phyloP scores from a whole-genome alignment of 2,329 filamentous ascomycete species.

The Pestalotiopsis sp. region DNA sequence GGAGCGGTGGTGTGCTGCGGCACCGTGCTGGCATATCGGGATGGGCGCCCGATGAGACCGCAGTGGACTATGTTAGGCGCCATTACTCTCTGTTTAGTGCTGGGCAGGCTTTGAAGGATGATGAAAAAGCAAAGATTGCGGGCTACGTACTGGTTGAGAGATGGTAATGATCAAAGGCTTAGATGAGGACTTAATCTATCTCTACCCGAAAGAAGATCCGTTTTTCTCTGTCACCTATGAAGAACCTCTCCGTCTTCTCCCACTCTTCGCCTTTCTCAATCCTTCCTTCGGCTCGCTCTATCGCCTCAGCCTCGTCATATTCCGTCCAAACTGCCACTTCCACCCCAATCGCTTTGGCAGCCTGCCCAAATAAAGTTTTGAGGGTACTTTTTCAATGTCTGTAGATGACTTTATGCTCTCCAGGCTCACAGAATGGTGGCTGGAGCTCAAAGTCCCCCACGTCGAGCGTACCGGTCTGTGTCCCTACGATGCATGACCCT shows the following conservation, averaged over 20 bases:
- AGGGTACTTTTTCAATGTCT: constrained; percentile 6
- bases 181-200: background rate
- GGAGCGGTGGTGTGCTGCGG: background rate
- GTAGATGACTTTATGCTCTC: constrained; percentile 16
- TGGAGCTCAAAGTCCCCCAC: constrained; percentile 8
- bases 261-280: constrained; percentile 9
- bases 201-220: background rate
- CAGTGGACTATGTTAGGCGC: constrained; percentile 10
- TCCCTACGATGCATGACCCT: constrained; percentile 16
- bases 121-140: background rate
- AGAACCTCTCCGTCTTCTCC: constrained; percentile 12
- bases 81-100: constrained; percentile 2
- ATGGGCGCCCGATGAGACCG: constrained; percentile 3
- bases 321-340: constrained; percentile 12
- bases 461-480: constrained; percentile 16
- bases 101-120: background rate
- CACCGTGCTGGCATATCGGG: constrained; percentile 10
- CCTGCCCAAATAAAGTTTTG: background rate
- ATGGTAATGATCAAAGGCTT: background rate
- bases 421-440: constrained; percentile 15
- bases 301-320: constrained; percentile 14
- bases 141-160: no score
- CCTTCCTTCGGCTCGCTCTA: background rate
- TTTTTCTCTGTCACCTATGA: constrained; percentile 3
- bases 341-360: background rate